Percentiles rank a stretch among this genome's conserved stretches.
phyloP scores from a whole-genome alignment of 2,329 filamentous ascomycete species.

The Periconia digitata region DNA sequence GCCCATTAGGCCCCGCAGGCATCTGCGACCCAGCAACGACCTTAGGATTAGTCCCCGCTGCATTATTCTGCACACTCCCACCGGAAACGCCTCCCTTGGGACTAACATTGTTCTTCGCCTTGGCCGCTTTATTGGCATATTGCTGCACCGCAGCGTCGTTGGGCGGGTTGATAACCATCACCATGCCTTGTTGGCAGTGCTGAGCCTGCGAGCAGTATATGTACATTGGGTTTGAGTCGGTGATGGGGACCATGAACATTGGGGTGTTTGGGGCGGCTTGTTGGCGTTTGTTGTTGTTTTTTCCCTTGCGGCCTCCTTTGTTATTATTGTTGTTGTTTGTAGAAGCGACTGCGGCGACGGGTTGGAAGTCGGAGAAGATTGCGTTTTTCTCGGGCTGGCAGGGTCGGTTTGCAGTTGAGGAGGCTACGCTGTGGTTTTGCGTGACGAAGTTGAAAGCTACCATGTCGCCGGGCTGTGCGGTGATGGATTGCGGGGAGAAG shows the following conservation, averaged over 20 bases:
- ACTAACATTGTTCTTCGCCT: conserved; percentile 28
- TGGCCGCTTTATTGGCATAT: conserved; percentile 25
- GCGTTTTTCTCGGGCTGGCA: conserved; percentile 27
- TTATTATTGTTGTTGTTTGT: conserved; percentile 2
- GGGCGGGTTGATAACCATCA: conserved; percentile 67
- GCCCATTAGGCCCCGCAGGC: conserved; percentile 2
- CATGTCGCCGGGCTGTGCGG: conserved; percentile 30
- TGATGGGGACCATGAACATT: conserved; percentile 30
- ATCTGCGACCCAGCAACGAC: conserved; percentile 5
- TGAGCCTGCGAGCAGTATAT: conserved; percentile 68
- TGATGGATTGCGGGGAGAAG: conserved; percentile 29
- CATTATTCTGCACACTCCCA: conserved; percentile 21
- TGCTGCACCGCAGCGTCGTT: conserved; percentile 23
- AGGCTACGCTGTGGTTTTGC: conserved; percentile 33
- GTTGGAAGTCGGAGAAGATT: conserved; percentile 33
- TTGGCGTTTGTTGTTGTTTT: conserved; percentile 24
- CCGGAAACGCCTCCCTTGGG: conserved; percentile 23
- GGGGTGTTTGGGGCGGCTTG: conserved; percentile 18
- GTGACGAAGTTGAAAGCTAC: conserved; percentile 28
- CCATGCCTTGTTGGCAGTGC: conserved; percentile 75
- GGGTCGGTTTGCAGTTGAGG: conserved; percentile 25
- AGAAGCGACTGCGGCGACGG: conserved; percentile 17
- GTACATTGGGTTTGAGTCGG: conserved; percentile 67
- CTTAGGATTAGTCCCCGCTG: conserved; percentile 20
- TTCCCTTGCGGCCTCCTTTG: conserved; percentile 13